These are phyloP conservation scores for Verticillium nonalfalfae DNA, from an alignment of 2,329 filamentous ascomycete species.

Conservation along the genomic window DNA sequence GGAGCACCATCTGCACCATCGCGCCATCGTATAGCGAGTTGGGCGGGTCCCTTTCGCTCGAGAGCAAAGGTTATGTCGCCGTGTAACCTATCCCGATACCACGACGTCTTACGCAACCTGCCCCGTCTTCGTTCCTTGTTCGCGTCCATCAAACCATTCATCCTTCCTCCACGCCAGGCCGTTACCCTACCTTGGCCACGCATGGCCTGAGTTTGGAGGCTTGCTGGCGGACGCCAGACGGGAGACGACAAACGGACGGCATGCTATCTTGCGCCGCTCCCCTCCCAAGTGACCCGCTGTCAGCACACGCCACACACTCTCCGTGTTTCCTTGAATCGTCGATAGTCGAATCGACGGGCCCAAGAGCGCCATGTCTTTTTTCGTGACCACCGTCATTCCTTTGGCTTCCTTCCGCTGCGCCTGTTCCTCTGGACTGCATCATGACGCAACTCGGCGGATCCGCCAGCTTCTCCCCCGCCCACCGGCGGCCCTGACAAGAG, in stretches of 20 bases:
- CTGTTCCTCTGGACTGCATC: background rate
- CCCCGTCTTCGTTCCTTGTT: background rate
- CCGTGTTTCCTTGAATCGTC: background rate
- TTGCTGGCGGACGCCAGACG: background rate
- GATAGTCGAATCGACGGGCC: background rate
- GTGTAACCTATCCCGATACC: background rate
- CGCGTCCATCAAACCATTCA: background rate
- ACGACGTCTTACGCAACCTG: background rate
- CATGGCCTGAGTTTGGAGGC: background rate
- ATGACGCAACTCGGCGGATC: background rate
- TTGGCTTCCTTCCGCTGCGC: background rate
- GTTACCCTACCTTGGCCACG: background rate
- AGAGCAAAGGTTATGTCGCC: background rate
- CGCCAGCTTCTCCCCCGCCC: background rate
- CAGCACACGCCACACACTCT: background rate
- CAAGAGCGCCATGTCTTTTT: background rate
- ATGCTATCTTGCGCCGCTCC: background rate
- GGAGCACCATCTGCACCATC: background rate
- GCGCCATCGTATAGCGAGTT: background rate
- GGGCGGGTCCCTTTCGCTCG: background rate
- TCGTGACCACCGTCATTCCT: background rate
- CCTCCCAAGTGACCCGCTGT: background rate
- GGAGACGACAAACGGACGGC: background rate
- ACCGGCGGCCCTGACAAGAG: background rate
- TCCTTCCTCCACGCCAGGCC: background rate